Base-by-base conservation (phyloP, 768 basidiomycete genomes). In the Amanita inopinata region DNA sequence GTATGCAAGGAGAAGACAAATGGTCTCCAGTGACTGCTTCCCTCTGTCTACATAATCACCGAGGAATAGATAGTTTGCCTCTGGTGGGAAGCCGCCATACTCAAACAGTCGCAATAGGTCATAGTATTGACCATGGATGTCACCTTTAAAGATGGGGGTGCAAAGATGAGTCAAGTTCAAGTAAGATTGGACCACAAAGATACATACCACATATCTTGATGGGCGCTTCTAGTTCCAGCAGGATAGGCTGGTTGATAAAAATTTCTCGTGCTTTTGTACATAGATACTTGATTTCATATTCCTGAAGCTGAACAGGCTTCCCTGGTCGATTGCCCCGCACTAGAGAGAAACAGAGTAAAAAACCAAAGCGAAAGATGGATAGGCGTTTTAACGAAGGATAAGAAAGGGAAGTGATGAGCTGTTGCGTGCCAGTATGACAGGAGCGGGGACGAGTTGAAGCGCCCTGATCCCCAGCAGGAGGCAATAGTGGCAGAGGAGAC, bases 11-110 rank as follows among this genome's bases (percentile, higher is more conserved):
- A 99, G 75, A 34, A 99, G 80, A 61, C 94, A 97, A 61, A 99
- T 99, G n/a, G 94, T 99, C 70, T 99, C 94, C 56, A 99, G 76
- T 35, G 87, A 91, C 64, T 99, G 94, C 66, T 99, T 99, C 55
- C 94, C 94, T 61, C 94, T 83, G 69, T 99, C 94, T 57, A 99
- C 94, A 59, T 99, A 99, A 68, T 99, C 94, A 49, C 94, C 94
- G 40, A 99, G 80, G 78, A 99, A 99, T 53, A 99, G 85, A 68
- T 99, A 99, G 69, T 99, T 99, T 46, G 94, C 92, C 79, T 99
- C 94, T 68, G 94, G 94, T 24, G 94, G 94, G 67, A 99, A 99
- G 43, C 96, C 94, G 48, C 94, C 94, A 57, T 98, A 98, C 64
- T 99, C 94, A 64, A 99, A 99, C 49, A 99, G 74, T 55, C 94